Percentiles rank a stretch among this genome's conserved stretches.
phyloP scores from a whole-genome alignment of 2,329 filamentous ascomycete species.

The Hypoxylon sp. region DNA sequence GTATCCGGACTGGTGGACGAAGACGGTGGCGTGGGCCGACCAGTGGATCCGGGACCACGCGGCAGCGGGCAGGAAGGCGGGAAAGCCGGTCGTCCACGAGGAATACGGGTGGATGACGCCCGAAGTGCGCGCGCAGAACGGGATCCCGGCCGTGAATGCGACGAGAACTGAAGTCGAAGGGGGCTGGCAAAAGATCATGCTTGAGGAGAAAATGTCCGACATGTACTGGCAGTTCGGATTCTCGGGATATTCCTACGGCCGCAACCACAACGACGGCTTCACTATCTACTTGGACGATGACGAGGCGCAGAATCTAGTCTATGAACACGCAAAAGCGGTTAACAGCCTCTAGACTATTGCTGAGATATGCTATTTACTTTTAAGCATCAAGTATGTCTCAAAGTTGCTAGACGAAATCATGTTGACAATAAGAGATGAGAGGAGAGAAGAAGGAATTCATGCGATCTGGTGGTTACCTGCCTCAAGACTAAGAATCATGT shows the following conservation, averaged over 20 bases:
- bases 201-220: conserved; percentile 65
- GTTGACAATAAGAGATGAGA: too few species aligned
- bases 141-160: conserved; percentile 60
- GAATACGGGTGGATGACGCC: conserved; percentile 70
- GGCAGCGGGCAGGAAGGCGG: conserved; percentile 57
- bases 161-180: conserved; percentile 63
- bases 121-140: conserved; percentile 63
- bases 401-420: neutral
- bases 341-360: conserved; percentile 49
- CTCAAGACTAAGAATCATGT: too few species aligned
- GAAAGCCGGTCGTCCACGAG: conserved; percentile 70
- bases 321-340: conserved; percentile 61
- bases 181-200: conserved; percentile 65
- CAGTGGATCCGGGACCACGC: conserved; percentile 71
- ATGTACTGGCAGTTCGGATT: conserved; percentile 72
- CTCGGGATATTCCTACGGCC: conserved; percentile 66
- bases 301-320: conserved; percentile 62
- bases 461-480: too few species aligned
- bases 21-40: conserved; percentile 66
- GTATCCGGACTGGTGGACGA: conserved; percentile 70
- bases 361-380: neutral
- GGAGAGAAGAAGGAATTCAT: too few species aligned
- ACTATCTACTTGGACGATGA: conserved; percentile 69
- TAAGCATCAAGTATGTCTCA: neutral
- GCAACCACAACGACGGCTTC: conserved; percentile 70